phyloP scores from a whole-genome alignment of 2,329 filamentous ascomycete species.

The Curvularia sp. region DNA sequence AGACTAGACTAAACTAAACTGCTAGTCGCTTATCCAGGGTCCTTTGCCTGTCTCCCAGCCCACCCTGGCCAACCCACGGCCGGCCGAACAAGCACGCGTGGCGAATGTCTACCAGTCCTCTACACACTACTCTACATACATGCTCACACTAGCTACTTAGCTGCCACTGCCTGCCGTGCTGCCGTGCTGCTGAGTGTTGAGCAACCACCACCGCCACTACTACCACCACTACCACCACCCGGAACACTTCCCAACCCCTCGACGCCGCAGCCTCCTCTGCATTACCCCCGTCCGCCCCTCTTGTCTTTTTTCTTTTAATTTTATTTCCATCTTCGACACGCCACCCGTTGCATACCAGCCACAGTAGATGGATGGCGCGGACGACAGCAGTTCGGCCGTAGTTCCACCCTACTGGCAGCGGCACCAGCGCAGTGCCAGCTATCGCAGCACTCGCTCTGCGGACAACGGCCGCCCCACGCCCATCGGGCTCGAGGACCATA shows the following conservation, averaged over 20 bases:
- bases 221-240: not conserved
- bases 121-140: too few relatives aligned
- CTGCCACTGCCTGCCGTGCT: not conserved
- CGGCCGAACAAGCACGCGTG: too few relatives aligned
- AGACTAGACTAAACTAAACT: too few relatives aligned
- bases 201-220: not conserved
- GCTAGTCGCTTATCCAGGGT: too few relatives aligned
- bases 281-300: not conserved
- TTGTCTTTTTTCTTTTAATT: constrained; percentile 20
- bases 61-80: too few relatives aligned
- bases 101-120: too few relatives aligned
- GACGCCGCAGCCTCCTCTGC: constrained; percentile 17
- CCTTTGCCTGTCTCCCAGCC: too few relatives aligned
- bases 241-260: constrained; percentile 21
- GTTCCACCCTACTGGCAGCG: constrained; percentile 59
- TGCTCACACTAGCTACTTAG: not conserved
- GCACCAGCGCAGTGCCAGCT: constrained; percentile 51
- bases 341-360: constrained; percentile 29
- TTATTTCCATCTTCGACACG: constrained; percentile 27
- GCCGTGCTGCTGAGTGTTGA: not conserved
- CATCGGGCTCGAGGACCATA: constrained; percentile 71
- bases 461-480: constrained; percentile 49
- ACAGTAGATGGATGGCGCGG: constrained; percentile 46
- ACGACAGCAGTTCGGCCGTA: constrained; percentile 46
- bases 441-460: constrained; percentile 45